Percentiles rank a stretch among this genome's conserved stretches.
Evolutionary conservation across 2,329 filamentous ascomycete species (phyloP).

Genomic region (Aspergillus sp.): DNA sequence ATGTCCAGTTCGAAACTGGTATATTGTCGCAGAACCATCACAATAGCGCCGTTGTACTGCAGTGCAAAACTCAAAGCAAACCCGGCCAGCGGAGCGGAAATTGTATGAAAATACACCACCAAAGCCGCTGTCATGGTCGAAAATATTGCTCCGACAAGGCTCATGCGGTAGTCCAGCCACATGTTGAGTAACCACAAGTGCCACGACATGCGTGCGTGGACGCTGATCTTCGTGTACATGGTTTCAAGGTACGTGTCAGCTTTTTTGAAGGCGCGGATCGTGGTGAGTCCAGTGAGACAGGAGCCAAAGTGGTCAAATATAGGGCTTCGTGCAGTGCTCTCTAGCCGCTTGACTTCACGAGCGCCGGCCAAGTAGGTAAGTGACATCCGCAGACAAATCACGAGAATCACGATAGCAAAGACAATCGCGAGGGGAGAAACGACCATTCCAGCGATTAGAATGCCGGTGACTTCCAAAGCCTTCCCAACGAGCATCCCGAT

Average conservation of each 20-base stretch:
- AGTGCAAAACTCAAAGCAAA: slow-evolving; percentile 69
- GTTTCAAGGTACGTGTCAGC: slow-evolving; percentile 55
- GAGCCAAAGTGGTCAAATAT: slow-evolving; percentile 72
- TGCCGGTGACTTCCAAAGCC: slow-evolving; percentile 53
- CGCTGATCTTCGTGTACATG: slow-evolving; percentile 62
- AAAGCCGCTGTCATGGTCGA: slow-evolving; percentile 57
- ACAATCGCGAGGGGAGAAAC: slow-evolving; percentile 60
- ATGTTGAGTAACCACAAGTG: slow-evolving; percentile 65
- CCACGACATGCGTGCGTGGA: slow-evolving; percentile 56
- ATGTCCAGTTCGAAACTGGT: slow-evolving; percentile 67
- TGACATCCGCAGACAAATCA: slow-evolving; percentile 51
- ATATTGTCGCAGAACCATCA: slow-evolving; percentile 62
- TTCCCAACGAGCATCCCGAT: slow-evolving; percentile 54
- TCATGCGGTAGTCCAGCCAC: slow-evolving; percentile 68
- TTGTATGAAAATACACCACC: slow-evolving; percentile 53
- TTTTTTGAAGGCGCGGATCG: slow-evolving; percentile 69
- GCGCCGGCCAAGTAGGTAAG: slow-evolving; percentile 57
- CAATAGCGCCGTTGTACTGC: slow-evolving; percentile 59
- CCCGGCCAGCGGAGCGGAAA: slow-evolving; percentile 63
- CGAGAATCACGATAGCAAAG: slow-evolving; percentile 51
- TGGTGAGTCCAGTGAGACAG: slow-evolving; percentile 61
- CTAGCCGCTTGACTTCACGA: slow-evolving; percentile 53
- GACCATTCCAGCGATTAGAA: slow-evolving; percentile 57
- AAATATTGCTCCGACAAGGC: slow-evolving; percentile 63
- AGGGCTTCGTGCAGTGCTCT: slow-evolving; percentile 66